A percentile compares a stretch with the other conserved stretches of the same genome.
phyloP scores from a whole-genome alignment of 192 early-diverging fungal species.

The Linderina pennispora region DNA sequence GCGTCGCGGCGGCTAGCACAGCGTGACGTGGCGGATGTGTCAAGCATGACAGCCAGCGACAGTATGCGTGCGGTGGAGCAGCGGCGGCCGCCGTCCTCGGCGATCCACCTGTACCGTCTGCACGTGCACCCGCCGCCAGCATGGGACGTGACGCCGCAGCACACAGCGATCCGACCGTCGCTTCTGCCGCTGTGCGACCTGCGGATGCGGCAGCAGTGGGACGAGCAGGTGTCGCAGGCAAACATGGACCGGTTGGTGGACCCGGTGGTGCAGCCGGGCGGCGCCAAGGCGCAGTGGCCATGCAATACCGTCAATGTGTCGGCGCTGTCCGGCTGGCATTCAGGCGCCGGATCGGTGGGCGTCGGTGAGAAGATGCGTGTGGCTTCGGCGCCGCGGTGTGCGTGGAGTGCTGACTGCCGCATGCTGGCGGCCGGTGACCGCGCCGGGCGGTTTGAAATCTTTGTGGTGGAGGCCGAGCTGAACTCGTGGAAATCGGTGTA shows the following conservation, averaged over 20 bases:
- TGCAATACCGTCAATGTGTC: constrained; percentile 30
- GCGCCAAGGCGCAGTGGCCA: constrained; percentile 1
- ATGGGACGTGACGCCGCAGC: constrained; percentile 21
- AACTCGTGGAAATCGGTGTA: constrained; percentile 38
- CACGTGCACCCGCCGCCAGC: constrained; percentile 33
- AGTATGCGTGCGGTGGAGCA: constrained; percentile 22
- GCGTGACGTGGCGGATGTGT: constrained; percentile 34
- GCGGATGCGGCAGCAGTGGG: constrained; percentile 44
- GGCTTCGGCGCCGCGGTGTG: constrained; percentile 34
- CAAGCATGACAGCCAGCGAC: constrained; percentile 28
- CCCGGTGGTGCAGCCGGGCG: constrained; percentile 2
- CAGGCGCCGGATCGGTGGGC: constrained; percentile 28
- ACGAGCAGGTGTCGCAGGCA: constrained; percentile 25
- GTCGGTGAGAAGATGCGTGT: constrained; percentile 39
- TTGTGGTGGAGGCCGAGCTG: constrained; percentile 28
- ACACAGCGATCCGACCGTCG: constrained; percentile 29
- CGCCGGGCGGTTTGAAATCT: constrained; percentile 43
- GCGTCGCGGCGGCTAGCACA: constrained; percentile 31
- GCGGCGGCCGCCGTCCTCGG: constrained; percentile 30
- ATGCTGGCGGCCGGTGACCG: constrained; percentile 35
- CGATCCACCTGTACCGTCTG: constrained; percentile 38
- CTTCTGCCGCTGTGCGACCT: constrained; percentile 41
- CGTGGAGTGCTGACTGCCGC: constrained; percentile 40
- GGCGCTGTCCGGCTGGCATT: constrained; percentile 41
- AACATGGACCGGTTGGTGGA: constrained; percentile 32